Conservation (phyloP, 352 stramenopile species). For the Phytophthora idaei region DNA sequence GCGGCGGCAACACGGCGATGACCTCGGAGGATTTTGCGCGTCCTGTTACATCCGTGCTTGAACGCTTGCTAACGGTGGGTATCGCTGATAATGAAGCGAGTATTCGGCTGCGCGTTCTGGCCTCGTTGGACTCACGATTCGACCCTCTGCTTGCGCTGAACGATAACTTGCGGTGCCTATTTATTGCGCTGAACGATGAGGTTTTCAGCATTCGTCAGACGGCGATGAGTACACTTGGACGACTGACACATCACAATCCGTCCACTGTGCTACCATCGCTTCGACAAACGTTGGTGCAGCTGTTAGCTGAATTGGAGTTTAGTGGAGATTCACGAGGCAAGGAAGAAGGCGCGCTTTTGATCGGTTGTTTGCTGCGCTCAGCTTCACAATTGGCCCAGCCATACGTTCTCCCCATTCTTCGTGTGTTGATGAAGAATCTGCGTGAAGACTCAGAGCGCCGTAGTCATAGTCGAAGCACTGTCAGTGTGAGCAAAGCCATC, state of each 20-base stretch:
- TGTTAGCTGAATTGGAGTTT: constrained; percentile 88
- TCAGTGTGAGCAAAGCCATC: constrained; percentile 87
- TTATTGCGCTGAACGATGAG: constrained; percentile 89
- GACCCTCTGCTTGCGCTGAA: constrained; percentile 81
- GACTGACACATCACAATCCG: constrained; percentile 87
- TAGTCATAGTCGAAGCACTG: constrained; percentile 73
- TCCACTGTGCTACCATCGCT: constrained; percentile 82
- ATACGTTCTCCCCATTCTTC: constrained; percentile 86
- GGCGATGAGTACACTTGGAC: constrained; percentile 87
- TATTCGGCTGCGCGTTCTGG: constrained; percentile 82
- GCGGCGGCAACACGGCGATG: constrained; percentile 41
- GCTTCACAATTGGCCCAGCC: constrained; percentile 79
- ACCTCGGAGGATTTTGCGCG: constrained; percentile 77
- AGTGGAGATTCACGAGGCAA: constrained; percentile 82
- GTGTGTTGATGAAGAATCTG: constrained; percentile 88
- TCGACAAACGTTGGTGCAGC: constrained; percentile 83
- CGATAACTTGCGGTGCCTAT: constrained; percentile 85
- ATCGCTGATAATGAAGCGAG: constrained; percentile 88
- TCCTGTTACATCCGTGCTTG: constrained; percentile 75
- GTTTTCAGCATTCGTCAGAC: constrained; percentile 89
- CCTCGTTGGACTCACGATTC: constrained; percentile 82
- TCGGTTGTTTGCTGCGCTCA: constrained; percentile 82
- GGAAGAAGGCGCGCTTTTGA: constrained; percentile 82
- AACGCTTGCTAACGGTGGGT: constrained; percentile 81
- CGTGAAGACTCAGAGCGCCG: constrained; percentile 77